These are phyloP conservation scores for Trichoderma simmonsii DNA, from an alignment of 2,329 filamentous ascomycete species.

Conservation along the genomic window DNA sequence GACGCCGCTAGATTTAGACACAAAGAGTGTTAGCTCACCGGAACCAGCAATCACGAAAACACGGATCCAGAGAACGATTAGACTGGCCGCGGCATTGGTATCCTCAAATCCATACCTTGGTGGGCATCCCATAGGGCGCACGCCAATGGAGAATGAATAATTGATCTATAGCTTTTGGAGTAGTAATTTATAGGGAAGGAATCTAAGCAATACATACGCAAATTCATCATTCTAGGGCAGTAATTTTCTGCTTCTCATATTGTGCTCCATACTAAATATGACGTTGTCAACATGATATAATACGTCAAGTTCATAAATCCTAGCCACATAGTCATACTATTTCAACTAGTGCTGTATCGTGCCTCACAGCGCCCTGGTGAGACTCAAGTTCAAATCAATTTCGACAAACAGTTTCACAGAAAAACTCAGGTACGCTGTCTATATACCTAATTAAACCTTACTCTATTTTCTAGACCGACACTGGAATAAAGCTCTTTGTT, in stretches of 20 bases:
- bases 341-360: background rate
- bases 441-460: background rate
- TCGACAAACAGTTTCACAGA: background rate
- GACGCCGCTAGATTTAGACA: background rate
- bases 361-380: background rate
- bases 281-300: background rate
- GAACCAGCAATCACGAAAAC: background rate
- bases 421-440: background rate
- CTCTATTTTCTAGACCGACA: background rate
- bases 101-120: background rate
- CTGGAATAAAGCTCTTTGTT: background rate
- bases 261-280: background rate
- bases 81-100: background rate
- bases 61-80: background rate
- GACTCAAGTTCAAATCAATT: background rate
- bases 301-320: background rate
- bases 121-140: background rate
- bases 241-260: background rate
- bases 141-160: background rate
- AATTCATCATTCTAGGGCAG: background rate
- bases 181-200: background rate
- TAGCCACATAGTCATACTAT: background rate
- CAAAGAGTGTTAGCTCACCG: background rate
- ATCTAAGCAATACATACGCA: background rate
- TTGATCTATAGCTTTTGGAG: background rate